These are phyloP conservation scores for Aegilops tauschii DNA, from an alignment of 176 grass and related monocot genomes.

Conservation along the genomic window DNA sequence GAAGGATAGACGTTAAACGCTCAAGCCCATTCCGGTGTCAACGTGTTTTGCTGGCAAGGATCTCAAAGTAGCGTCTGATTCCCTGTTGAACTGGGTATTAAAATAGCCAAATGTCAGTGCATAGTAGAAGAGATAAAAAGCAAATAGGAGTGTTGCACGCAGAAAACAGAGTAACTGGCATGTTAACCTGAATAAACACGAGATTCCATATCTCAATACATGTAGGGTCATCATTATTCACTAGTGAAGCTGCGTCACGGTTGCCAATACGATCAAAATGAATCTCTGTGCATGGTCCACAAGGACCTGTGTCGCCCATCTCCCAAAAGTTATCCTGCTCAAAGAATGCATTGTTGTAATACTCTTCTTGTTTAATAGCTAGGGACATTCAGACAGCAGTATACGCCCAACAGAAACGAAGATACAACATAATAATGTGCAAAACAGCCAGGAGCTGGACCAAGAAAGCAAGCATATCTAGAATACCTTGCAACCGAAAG, in stretches of 20 bases:
- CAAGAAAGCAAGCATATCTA: too few relatives aligned
- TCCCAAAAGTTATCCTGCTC: constrained; percentile 90
- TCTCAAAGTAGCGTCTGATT: constrained; percentile 70
- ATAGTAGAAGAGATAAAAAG: background rate
- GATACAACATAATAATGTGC: too few relatives aligned
- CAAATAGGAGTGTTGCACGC: too few relatives aligned
- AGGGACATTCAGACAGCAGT: too few relatives aligned
- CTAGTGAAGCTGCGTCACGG: constrained; percentile 74
- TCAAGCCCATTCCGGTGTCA: constrained; percentile 96
- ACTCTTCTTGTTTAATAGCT: too few relatives aligned
- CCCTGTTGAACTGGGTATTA: constrained; percentile 73
- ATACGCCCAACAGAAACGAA: too few relatives aligned
- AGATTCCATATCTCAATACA: constrained; percentile 99
- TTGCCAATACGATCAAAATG: constrained; percentile 86
- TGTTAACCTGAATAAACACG: constrained; percentile 90
- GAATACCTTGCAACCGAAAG: too few relatives aligned
- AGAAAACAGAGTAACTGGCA: background rate
- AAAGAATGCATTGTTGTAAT: too few relatives aligned
- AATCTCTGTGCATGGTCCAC: constrained; percentile 94
- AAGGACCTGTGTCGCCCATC: constrained; percentile 94
- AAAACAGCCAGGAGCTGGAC: too few relatives aligned
- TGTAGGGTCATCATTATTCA: constrained; percentile 90
- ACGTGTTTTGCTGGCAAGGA: constrained; percentile 92
- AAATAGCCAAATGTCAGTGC: background rate
- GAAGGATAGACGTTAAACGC: constrained; percentile 86